Percentiles rank a stretch among this genome's conserved stretches.
Evolutionary conservation across 164 flowering plant genomes (phyloP).

Genomic region (Magnolia sinica): DNA sequence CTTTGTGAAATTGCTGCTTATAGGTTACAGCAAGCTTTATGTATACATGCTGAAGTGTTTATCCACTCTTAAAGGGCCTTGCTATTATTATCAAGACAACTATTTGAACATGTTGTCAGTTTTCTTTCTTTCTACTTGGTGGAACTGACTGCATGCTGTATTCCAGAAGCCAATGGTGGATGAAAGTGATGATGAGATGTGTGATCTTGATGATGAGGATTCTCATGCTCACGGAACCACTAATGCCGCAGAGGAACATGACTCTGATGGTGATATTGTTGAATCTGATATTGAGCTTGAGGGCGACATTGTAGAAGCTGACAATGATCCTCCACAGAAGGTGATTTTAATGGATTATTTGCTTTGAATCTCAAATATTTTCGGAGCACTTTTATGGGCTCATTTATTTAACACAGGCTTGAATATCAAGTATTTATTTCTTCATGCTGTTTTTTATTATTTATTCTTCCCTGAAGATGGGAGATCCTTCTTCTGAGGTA

Average conservation of each 20-base stretch:
- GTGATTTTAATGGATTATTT: conserved; percentile 24
- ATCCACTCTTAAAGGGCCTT: not conserved
- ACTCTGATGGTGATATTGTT: conserved; percentile 52
- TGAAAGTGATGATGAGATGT: conserved; percentile 46
- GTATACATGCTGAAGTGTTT: too few species aligned
- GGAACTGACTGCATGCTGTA: not conserved
- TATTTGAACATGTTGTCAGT: not conserved
- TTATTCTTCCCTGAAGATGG: conserved; percentile 57
- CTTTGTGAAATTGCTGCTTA: too few species aligned
- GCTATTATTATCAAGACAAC: not conserved
- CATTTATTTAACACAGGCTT: not conserved
- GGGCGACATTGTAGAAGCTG: conserved; percentile 83
- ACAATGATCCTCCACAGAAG: conserved; percentile 88
- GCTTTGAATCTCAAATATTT: not conserved
- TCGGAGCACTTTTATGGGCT: not conserved
- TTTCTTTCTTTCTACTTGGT: not conserved
- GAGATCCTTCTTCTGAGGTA: conserved; percentile 78
- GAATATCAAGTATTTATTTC: not conserved
- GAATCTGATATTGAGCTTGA: conserved; percentile 93
- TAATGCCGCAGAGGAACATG: conserved; percentile 31
- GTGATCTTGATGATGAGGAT: conserved; percentile 29
- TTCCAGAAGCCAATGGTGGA: conserved; percentile 48
- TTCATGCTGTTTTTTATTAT: not conserved
- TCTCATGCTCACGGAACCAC: conserved; percentile 3
- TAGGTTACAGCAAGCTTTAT: too few species aligned